Evolutionary conservation across 2,329 filamentous ascomycete genomes (phyloP).

Genomic region (Pseudopithomyces chartarum): DNA sequence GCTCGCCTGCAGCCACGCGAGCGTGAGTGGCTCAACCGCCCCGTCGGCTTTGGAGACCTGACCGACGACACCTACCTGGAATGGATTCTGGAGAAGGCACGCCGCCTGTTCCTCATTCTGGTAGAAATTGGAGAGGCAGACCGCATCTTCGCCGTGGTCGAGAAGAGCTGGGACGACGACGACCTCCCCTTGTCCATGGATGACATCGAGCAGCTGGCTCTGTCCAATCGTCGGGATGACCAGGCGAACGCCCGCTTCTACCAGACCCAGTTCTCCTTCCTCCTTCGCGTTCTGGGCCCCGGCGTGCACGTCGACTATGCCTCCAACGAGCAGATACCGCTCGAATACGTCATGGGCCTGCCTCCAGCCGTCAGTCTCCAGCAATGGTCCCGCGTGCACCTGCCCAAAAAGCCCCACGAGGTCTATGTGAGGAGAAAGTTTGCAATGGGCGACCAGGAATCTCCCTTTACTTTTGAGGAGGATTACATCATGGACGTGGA

Average conservation of each 20-base stretch:
- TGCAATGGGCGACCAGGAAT: slow-evolving; percentile 51
- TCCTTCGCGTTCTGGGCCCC: slow-evolving; percentile 66
- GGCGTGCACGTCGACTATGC: slow-evolving; percentile 68
- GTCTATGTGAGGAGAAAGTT: slow-evolving; percentile 64
- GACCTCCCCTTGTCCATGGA: slow-evolving; percentile 73
- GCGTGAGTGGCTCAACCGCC: slow-evolving; percentile 64
- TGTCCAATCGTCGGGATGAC: slow-evolving; percentile 65
- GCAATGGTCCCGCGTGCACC: slow-evolving; percentile 64
- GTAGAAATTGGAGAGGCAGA: slow-evolving; percentile 72
- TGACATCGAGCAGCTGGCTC: slow-evolving; percentile 66
- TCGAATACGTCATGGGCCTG: slow-evolving; percentile 68
- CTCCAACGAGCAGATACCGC: slow-evolving; percentile 70
- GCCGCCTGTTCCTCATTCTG: slow-evolving; percentile 72
- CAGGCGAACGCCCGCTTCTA: slow-evolving; percentile 72
- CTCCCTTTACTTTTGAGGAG: slow-evolving; percentile 33
- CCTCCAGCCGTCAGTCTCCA: slow-evolving; percentile 53
- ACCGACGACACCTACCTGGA: slow-evolving; percentile 79
- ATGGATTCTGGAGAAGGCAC: slow-evolving; percentile 73
- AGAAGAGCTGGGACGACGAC: slow-evolving; percentile 77
- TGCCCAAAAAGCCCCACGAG: slow-evolving; percentile 65
- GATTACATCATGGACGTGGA: slow-evolving; percentile 67
- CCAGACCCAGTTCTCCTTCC: slow-evolving; percentile 70
- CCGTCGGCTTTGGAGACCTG: slow-evolving; percentile 69
- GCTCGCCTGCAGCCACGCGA: slow-evolving; percentile 68
- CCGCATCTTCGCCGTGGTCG: slow-evolving; percentile 75